phyloP scores from a whole-genome alignment of 2,329 filamentous ascomycete species.

The Trichoderma koningiopsis region DNA sequence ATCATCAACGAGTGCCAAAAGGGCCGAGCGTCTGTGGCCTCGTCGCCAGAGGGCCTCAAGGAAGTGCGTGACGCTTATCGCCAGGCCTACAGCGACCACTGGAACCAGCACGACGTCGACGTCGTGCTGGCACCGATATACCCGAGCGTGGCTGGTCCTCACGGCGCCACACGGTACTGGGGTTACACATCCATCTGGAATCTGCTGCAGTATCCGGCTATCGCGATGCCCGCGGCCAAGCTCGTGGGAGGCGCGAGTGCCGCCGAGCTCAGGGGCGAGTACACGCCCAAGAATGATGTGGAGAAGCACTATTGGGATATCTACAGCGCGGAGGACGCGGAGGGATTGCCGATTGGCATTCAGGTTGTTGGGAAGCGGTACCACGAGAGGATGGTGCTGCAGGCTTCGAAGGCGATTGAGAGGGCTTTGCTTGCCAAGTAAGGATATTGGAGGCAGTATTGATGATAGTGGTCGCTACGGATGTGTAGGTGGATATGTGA shows the following conservation, averaged over 20 bases:
- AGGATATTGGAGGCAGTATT: neutral
- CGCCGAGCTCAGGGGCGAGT: conserved; percentile 10
- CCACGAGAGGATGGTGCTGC: conserved; percentile 20
- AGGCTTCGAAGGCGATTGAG: conserved; percentile 13
- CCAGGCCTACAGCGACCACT: conserved; percentile 73
- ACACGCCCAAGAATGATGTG: conserved; percentile 17
- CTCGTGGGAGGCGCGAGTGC: conserved; percentile 3
- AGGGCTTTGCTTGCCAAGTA: neutral
- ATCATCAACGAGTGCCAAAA: conserved; percentile 24
- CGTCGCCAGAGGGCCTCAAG: conserved; percentile 92
- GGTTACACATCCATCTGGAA: conserved; percentile 24
- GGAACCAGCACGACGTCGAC: conserved; percentile 38
- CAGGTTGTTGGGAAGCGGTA: conserved; percentile 15
- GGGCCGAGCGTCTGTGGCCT: conserved; percentile 46
- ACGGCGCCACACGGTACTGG: conserved; percentile 20
- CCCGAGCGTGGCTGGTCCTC: conserved; percentile 15
- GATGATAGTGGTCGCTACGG: neutral
- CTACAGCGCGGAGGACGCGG: neutral
- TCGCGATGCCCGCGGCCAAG: conserved; percentile 9
- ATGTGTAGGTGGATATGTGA: neutral
- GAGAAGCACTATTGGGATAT: conserved; percentile 22
- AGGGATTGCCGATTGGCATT: conserved; percentile 7
- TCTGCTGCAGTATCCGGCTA: conserved; percentile 20
- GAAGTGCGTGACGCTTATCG: conserved; percentile 82
- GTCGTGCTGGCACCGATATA: conserved; percentile 4